phyloP scores from a whole-genome alignment of 257 asterid genomes.

The Petunia secreta region DNA sequence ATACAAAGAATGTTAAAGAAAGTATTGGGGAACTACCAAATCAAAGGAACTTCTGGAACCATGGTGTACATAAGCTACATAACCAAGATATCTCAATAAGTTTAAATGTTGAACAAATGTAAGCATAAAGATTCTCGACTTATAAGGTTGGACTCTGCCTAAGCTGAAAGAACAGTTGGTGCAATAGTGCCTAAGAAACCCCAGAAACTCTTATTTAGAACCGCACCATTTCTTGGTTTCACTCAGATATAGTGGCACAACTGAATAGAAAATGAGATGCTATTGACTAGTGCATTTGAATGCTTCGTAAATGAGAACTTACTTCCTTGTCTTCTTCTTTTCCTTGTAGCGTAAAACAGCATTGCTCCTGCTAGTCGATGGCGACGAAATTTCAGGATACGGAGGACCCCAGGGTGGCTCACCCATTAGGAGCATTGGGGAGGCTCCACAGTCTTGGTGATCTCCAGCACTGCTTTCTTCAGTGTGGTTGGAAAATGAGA shows the following conservation, averaged over 20 bases:
- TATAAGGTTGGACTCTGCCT: not conserved
- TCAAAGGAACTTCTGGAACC: not conserved
- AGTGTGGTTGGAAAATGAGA: conserved; percentile 74
- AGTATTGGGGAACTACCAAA: not conserved
- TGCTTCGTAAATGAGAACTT: conserved; percentile 26
- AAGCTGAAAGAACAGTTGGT: not conserved
- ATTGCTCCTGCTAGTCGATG: conserved; percentile 67
- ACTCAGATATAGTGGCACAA: not conserved
- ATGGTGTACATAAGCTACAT: not conserved
- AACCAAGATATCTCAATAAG: not conserved
- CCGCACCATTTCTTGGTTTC: not conserved
- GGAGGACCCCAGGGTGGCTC: conserved; percentile 78
- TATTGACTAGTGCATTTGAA: not conserved
- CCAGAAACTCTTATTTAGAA: not conserved
- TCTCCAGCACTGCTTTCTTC: conserved; percentile 73
- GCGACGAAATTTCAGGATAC: conserved; percentile 58
- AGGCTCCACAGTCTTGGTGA: conserved; percentile 67
- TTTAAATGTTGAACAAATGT: not conserved
- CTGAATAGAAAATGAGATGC: not conserved
- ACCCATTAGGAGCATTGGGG: conserved; percentile 59
- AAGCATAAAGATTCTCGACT: not conserved
- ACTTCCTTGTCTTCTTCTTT: conserved; percentile 88
- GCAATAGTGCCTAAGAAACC: not conserved
- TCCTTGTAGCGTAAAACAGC: conserved; percentile 97
- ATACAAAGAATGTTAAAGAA: not conserved